These are phyloP conservation scores for Trichophyton equinum DNA, from an alignment of 2,329 filamentous ascomycete species.

Conservation along the genomic window DNA sequence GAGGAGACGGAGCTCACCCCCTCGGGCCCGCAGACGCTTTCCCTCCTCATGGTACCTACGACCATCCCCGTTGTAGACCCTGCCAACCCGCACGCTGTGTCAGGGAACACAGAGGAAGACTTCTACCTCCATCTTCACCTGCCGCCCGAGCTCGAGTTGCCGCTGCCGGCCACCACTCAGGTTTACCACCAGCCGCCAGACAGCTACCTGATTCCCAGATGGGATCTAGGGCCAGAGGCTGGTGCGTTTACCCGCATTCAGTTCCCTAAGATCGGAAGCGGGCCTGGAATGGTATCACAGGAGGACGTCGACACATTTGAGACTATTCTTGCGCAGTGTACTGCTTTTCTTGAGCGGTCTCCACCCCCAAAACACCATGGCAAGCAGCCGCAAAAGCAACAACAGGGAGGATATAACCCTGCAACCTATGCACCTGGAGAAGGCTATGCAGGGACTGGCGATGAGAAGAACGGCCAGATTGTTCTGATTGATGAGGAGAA, in stretches of 20 bases:
- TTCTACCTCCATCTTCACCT: constrained; percentile 95
- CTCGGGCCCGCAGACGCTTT: constrained; percentile 78
- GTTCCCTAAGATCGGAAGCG: constrained; percentile 63
- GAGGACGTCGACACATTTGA: constrained; percentile 95
- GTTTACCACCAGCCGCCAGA: constrained; percentile 91
- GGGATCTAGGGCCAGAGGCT: constrained; percentile 79
- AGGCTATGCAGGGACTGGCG: constrained; percentile 49
- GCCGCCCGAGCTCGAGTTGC: constrained; percentile 84
- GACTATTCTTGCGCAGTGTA: constrained; percentile 95
- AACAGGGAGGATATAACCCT: constrained; percentile 56
- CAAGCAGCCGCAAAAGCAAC: constrained; percentile 9
- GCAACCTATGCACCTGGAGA: constrained; percentile 67
- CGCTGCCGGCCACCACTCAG: constrained; percentile 86
- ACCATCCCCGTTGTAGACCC: constrained; percentile 54
- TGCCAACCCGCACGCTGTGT: constrained; percentile 43
- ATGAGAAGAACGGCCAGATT: constrained; percentile 54
- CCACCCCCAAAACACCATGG: constrained; percentile 40
- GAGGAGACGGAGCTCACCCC: constrained; percentile 70
- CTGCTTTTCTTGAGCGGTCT: constrained; percentile 80
- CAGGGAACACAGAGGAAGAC: constrained; percentile 59
- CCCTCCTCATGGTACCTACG: constrained; percentile 90
- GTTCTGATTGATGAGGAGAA: constrained; percentile 93
- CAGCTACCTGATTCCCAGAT: constrained; percentile 88
- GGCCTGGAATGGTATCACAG: constrained; percentile 54
- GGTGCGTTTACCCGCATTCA: constrained; percentile 89